Conservation (phyloP, 2,329 filamentous ascomycete genomes). For the Apiospora sp. region DNA sequence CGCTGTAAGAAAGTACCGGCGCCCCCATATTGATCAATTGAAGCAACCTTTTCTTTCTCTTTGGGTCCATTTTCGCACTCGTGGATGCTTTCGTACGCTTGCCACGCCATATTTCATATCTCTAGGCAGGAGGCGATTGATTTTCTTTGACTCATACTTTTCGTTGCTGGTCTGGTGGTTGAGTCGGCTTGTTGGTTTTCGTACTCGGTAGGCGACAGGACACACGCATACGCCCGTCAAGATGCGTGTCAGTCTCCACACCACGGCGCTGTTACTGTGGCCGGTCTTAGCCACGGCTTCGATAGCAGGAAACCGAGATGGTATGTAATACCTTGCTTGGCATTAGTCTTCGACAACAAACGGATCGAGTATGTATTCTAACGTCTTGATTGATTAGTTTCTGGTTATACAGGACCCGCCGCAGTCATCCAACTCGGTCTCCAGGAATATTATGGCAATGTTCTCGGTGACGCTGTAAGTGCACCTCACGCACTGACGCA, state of each 20-base stretch:
- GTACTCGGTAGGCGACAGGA: neutral
- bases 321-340: neutral
- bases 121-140: constrained; percentile 9
- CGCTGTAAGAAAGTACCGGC: neutral
- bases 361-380: constrained; percentile 28
- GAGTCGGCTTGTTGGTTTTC: neutral
- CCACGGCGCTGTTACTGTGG: neutral
- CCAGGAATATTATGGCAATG: constrained; percentile 30
- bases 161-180: neutral
- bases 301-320: neutral
- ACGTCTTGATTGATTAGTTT: constrained; percentile 28
- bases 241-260: constrained; percentile 14
- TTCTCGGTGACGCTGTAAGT: constrained; percentile 38
- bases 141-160: constrained; percentile 12
- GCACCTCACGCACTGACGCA: neutral
- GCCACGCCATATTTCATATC: neutral
- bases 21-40: neutral
- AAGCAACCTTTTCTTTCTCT: neutral
- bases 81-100: constrained; percentile 18
- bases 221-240: neutral
- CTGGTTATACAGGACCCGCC: constrained; percentile 23
- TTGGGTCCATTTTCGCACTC: constrained; percentile 7
- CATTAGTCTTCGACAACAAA: constrained; percentile 27
- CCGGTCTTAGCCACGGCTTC: neutral
- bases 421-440: constrained; percentile 40